Evolutionary conservation across 129 eudicot genomes (phyloP), one percentile per base, ranked within the genome.

Genomic region (Chrysanthemum lavandulifolium): DNA sequence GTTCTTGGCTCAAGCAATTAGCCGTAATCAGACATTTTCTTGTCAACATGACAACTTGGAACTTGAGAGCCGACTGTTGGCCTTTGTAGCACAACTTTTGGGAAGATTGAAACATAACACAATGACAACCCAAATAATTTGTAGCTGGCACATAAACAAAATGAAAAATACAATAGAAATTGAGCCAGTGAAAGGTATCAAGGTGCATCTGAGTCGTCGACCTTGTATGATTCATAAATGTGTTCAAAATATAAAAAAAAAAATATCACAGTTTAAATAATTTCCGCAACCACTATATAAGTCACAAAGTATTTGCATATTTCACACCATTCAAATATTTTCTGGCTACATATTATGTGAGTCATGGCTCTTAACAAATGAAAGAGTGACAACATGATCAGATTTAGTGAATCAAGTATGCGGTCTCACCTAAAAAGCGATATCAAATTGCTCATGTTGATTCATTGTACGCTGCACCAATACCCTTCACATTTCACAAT

Each of bases 41-140:
- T 90, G 72, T 90, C 96, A 16, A 83, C 73, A n/a, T 93, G 96
- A 73, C 89, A 87, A 76, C 78, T 81, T 62, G 88, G 84, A 72
- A 94, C 83, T 72, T 90, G 98, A 52, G 97, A 87, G 21, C 98
- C 98, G 5, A 91, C 98, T 77, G 65, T 81, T 9, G 98, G 98
- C 69, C 96, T 87, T 72, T 78, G 93, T 51, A 90, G 76, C 74
- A 91, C 78, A 33, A 87, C 81, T 80, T 79, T 90, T 53, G 95
- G 86, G 6, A 88, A 83, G 49, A 86, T 95, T 92, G 83, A 77
- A 77, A 83, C 36, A 61, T 6, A 56, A 79, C 64, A 54, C 36
- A 13, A 29, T 16, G 69, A 11, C 18, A 61, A 5, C 54, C 61
- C 58, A 15, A 47, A 16, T 36, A 9, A 15, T 3, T 40, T 43